These are phyloP conservation scores for Metarhizium sp. DNA, from an alignment of 2,329 filamentous ascomycete species.

Conservation along the genomic window DNA sequence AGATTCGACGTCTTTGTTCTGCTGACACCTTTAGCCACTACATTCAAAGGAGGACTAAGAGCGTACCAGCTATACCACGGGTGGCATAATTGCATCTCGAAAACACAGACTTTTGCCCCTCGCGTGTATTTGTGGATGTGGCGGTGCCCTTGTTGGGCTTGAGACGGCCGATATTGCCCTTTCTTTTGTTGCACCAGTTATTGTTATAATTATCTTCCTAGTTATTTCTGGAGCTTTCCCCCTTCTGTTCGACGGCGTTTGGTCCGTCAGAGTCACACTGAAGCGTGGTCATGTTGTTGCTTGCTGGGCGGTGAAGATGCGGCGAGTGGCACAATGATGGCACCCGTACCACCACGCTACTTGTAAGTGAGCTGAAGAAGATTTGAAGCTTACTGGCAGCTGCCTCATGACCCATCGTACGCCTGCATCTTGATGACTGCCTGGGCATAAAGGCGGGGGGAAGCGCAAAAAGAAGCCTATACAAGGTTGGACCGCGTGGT, in stretches of 20 bases:
- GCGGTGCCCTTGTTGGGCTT: neutral
- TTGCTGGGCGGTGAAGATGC: slow-evolving; percentile 1
- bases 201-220: no score
- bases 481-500: neutral
- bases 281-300: neutral
- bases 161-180: neutral
- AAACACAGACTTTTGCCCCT: neutral
- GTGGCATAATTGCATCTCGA: no score
- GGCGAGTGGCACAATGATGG: neutral
- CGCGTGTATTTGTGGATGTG: neutral
- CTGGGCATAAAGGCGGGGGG: neutral
- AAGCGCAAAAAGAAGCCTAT: neutral
- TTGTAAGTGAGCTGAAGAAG: neutral
- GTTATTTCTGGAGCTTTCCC: neutral
- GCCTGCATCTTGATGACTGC: neutral
- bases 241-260: neutral
- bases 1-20: neutral
- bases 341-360: neutral
- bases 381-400: neutral
- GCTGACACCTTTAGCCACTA: neutral
- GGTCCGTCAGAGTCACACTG: neutral
- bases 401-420: neutral
- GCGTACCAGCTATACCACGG: neutral
- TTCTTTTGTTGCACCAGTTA: neutral
- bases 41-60: neutral